Conservation (phyloP, 2,329 filamentous ascomycete species). For the Calonectria crousiana region DNA sequence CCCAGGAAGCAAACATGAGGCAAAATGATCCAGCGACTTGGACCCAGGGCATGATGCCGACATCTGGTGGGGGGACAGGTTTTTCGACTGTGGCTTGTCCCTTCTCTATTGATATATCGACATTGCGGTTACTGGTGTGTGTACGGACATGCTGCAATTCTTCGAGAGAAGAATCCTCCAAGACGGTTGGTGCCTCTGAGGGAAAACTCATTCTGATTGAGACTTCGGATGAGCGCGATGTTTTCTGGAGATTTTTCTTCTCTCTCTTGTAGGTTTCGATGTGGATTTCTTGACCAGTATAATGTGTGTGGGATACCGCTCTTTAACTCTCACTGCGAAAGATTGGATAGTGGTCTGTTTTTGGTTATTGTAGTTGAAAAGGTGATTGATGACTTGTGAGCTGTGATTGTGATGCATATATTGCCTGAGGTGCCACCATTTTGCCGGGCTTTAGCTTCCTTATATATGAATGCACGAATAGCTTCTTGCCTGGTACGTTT, state of each 20-base stretch:
- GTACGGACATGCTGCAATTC: not conserved
- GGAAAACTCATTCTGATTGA: not conserved
- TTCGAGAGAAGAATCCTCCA: not conserved
- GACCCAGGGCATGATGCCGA: not conserved
- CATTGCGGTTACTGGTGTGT: not conserved
- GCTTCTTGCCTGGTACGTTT: not conserved
- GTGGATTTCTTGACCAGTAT: not conserved
- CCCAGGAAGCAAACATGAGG: not conserved
- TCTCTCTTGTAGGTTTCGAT: too few species aligned
- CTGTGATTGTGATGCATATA: not conserved
- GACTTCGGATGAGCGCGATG: not conserved
- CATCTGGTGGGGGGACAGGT: not conserved
- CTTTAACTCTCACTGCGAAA: rapidly evolving
- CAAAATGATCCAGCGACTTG: not conserved
- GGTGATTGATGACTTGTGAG: not conserved
- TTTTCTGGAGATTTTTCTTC: too few species aligned
- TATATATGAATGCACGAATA: not conserved
- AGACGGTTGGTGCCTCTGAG: not conserved
- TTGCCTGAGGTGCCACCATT: not conserved
- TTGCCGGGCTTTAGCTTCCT: not conserved
- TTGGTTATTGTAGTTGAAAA: not conserved
- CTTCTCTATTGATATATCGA: not conserved
- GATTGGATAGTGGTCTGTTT: not conserved
- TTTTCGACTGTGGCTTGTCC: not conserved
- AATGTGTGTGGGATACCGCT: not conserved